Percentiles rank a stretch among this genome's conserved stretches.
phyloP scores from a whole-genome alignment of 2,329 filamentous ascomycete species.

The Aspergillus sclerotialis region DNA sequence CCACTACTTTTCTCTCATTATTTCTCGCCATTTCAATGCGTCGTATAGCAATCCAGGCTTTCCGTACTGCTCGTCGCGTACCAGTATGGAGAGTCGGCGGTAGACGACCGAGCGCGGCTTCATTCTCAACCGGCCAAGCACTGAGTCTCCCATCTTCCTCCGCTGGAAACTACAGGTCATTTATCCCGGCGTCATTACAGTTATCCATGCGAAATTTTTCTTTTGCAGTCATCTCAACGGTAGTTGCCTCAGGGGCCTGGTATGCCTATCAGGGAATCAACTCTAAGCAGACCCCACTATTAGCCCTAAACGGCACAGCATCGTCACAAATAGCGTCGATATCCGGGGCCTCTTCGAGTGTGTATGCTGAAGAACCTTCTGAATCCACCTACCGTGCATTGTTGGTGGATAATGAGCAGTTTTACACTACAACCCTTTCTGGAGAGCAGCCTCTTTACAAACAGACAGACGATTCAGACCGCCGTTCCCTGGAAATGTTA shows the following conservation, averaged over 20 bases:
- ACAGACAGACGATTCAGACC: conserved; percentile 73
- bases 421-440: conserved; percentile 80
- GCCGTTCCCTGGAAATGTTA: conserved; percentile 90
- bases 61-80: conserved; percentile 41
- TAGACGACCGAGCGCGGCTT: conserved; percentile 28
- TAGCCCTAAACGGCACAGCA: conserved; percentile 15
- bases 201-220: conserved; percentile 45
- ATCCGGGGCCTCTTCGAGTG: conserved; percentile 16
- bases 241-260: conserved; percentile 44
- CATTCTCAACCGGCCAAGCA: conserved; percentile 31
- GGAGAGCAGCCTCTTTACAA: conserved; percentile 85
- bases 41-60: conserved; percentile 39
- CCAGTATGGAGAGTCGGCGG: conserved; percentile 37
- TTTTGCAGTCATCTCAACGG: conserved; percentile 40
- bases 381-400: conserved; percentile 60
- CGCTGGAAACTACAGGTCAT: conserved; percentile 27
- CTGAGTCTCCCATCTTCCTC: conserved; percentile 29
- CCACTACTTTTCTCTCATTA: conserved; percentile 3
- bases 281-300: conserved; percentile 17
- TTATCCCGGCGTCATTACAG: conserved; percentile 29
- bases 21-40: conserved; percentile 34
- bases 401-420: conserved; percentile 81
- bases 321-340: conserved; percentile 18
- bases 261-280: conserved; percentile 40
- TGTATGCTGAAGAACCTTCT: conserved; percentile 36